Base-by-base conservation (phyloP, 306 rosid genomes). In the Casuarina equisetifolia region DNA sequence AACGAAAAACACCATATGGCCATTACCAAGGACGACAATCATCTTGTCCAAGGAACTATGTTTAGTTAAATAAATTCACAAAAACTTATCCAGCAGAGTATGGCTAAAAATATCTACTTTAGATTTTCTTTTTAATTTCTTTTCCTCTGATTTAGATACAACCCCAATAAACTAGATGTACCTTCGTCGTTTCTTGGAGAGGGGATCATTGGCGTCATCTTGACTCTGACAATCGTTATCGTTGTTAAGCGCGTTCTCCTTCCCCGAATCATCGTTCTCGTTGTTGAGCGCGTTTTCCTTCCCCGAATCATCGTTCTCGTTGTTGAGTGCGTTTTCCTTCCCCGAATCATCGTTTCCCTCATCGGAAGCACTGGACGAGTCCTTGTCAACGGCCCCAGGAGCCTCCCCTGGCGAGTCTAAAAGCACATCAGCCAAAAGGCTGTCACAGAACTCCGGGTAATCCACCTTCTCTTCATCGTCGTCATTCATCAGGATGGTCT, bases 131-230 rank as follows among this genome's bases (percentile, higher is more conserved):
- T 48, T 48, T 48, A 9, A 48, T 13, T 19, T 55, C 19, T 55
- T 55, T 15, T 55, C 19, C 10, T 7, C 62, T 7, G 62, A 55
- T 58, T 58, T 9, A 58, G 12, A 58, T 35, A 58, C 9, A 48
- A 48, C 11, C 11, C 11, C 5, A 48, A 48, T 48, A 13, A 48
- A 58, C 7, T 76, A 74, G 4, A 19, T 7, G 25, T 87, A 94
- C 97, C 98, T 90, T 57, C 57, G 81, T 49, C 82, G 76, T 81
- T 86, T 94, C 81, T 80, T 91, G 79, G 91, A 88, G 44, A 69
- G 2, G 50, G 86, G 81, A 54, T 89, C 91, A 75, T 74, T 76
- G 20, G 80, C 82, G 49, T 48, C 77, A 17, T 43, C 81, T 17
- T 35, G 84, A 5, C 72, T 73, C 1, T 73, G 42, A 0, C 51